These are phyloP conservation scores for Geotrichum europaeum DNA, from an alignment of 1,139 yeast species.

Conservation along the genomic window DNA sequence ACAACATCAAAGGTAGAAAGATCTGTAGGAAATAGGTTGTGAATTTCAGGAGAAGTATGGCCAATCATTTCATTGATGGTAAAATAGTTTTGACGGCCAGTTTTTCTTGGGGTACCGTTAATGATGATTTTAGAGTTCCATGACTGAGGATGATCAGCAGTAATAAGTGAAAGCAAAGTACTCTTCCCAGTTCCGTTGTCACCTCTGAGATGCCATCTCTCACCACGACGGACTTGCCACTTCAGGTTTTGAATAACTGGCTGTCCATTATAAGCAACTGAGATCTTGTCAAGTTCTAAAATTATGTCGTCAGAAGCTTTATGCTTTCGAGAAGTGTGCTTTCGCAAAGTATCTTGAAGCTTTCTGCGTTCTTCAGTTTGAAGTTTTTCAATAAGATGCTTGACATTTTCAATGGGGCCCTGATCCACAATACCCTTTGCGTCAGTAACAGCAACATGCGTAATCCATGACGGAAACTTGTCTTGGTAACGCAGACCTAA, in stretches of 20 bases:
- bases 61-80: slow-evolving; percentile 75
- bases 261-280: slow-evolving; percentile 59
- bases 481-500: slow-evolving; percentile 78
- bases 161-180: slow-evolving; percentile 71
- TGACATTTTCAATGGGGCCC: slow-evolving; percentile 43
- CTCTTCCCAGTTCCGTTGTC: slow-evolving; percentile 92
- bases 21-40: slow-evolving; percentile 64
- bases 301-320: slow-evolving; percentile 26
- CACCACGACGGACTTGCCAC: slow-evolving; percentile 66
- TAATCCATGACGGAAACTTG: slow-evolving; percentile 68
- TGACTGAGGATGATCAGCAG: slow-evolving; percentile 95
- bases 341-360: slow-evolving; percentile 11
- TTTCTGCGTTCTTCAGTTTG: slow-evolving; percentile 15
- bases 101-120: slow-evolving; percentile 59
- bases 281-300: slow-evolving; percentile 57
- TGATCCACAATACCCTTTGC: slow-evolving; percentile 46
- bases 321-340: background rate
- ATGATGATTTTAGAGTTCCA: slow-evolving; percentile 71
- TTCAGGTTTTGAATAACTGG: slow-evolving; percentile 53
- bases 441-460: slow-evolving; percentile 60
- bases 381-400: slow-evolving; percentile 31
- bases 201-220: slow-evolving; percentile 85
- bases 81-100: slow-evolving; percentile 76
- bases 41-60: slow-evolving; percentile 86
- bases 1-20: slow-evolving; percentile 52